Evolutionary conservation across 768 basidiomycete genomes (phyloP), one percentile per base, ranked within the genome.

Genomic region (Psilocybe subaeruginosa): DNA sequence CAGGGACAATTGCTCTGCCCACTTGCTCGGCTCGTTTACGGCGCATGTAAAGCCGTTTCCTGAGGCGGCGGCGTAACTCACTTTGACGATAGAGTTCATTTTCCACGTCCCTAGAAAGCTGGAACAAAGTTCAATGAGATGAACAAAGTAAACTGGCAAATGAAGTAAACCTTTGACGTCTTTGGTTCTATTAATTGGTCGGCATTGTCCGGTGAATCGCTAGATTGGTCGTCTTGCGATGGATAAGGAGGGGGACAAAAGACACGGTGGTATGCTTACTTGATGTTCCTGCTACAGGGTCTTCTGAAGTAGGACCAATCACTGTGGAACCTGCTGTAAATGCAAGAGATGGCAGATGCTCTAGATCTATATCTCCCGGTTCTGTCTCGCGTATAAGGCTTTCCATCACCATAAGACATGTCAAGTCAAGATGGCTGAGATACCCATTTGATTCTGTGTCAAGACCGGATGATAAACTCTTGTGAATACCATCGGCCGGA

Each of bases 41-140:
- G 4, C 90, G 85, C 91, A 92, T 92, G 64, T 89, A 83, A 5
- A 92, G 74, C 41, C 89, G 79, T 60, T 91, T 91, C 60, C 75
- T 74, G 23, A 84, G 63, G n/a, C 82, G 85, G 35, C 86, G 82
- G 6, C 85, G 85, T 8, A 82, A 17, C 79, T 53, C 52, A 14
- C 16, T 54, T 55, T 54, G 52, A 54, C 47, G 17, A 39, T 31
- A 46, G 43, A 16, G 2, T 33, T 33, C n/a, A 43, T 30, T 19
- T 12, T 30, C 35, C 17, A 33, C 31, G 29, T 56, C 39, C 29
- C 6, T 23, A 54, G 35, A 39, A 16, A 43, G 41, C 50, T 51
- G 5, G 6, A n/a, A 27, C 19, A 23, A 11, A 49, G 27, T 7
- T 8, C 4, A 23, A 30, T 49, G 47, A 49, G 47, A 8, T 27